Base-by-base conservation (phyloP, 768 basidiomycete species). In the Termitomyces sp. region DNA sequence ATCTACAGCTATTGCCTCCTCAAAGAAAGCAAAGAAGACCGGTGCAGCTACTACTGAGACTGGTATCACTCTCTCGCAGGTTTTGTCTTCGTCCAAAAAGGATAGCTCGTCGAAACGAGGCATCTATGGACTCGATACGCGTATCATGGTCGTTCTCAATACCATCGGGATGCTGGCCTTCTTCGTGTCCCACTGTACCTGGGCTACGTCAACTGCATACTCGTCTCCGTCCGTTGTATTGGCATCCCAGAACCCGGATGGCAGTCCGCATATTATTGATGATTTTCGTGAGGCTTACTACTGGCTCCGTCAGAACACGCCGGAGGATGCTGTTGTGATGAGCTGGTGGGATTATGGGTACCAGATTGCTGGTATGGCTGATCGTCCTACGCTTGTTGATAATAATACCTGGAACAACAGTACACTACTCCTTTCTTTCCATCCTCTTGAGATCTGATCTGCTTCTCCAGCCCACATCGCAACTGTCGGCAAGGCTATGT, bases 361-460 rank as follows among this genome's bases (percentile, higher is more conserved):
- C 69, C 96, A 98, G 72, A 98, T 98, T 66, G 97, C 97, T 41
- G 97, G 97, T 41, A 97, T 98, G 91, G 95, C 97, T 23, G 94
- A 98, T 73, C 78, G 96, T 45, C 87, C 94, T 14, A 98, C 96
- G 1, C 74, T 98, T 62, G 96, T 98, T 19, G 96, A 99, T 72
- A 98, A 99, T 75, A 98, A 98, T 69, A 99, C 97, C 0, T 98
- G 97, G 97, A 98, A 99, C 73, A 98, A 98, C 74, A 99, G 94
- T 91, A 66, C 66, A 91, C 79, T 2, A 28, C 41, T 1, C 35
- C n/a, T 50, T 50, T 41, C 48, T 45, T 30, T 43, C 7, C 26
- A 5, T 19, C 40, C 26, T 48, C 15, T 47, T 17, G 30, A 15
- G 26, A 47, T 52, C 40, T 65, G 53, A 58, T 35, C 41, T 60